phyloP scores from a whole-genome alignment of 768 basidiomycete genomes.

The Rhodosporidiobolus odoratus region DNA sequence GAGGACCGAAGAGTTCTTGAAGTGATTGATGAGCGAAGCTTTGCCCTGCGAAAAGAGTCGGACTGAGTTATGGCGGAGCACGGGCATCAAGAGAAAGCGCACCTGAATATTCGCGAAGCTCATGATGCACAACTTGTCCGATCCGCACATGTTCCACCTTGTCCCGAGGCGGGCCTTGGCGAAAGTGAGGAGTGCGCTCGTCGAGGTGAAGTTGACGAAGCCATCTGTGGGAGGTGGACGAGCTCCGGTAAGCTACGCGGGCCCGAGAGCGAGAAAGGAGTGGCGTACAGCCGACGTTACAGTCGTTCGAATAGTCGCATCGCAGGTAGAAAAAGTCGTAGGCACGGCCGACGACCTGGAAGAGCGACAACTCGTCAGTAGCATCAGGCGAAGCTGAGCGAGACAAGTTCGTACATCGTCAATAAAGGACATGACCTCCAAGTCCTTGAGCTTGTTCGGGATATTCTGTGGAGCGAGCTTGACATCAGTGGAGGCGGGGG shows the following conservation, averaged over 20 bases:
- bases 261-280: background rate
- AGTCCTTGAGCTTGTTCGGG: constrained; percentile 62
- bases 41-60: constrained; percentile 59
- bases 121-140: constrained; percentile 84
- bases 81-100: constrained; percentile 44
- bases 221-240: constrained; percentile 68
- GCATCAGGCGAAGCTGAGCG: constrained; percentile 53
- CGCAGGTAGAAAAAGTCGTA: constrained; percentile 79
- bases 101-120: constrained; percentile 86
- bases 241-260: constrained; percentile 41
- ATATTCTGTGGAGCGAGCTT: constrained; percentile 63
- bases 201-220: constrained; percentile 77
- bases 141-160: constrained; percentile 90
- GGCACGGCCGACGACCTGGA: constrained; percentile 69
- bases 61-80: background rate
- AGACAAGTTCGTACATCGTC: constrained; percentile 18
- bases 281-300: constrained; percentile 45
- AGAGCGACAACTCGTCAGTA: constrained; percentile 60
- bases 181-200: constrained; percentile 69
- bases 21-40: constrained; percentile 82
- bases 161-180: constrained; percentile 68
- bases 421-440: constrained; percentile 38
- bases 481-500: background rate
- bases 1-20: constrained; percentile 86
- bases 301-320: constrained; percentile 43